phyloP scores from a whole-genome alignment of 805 yeast species.

The Candida ipomoeae region DNA sequence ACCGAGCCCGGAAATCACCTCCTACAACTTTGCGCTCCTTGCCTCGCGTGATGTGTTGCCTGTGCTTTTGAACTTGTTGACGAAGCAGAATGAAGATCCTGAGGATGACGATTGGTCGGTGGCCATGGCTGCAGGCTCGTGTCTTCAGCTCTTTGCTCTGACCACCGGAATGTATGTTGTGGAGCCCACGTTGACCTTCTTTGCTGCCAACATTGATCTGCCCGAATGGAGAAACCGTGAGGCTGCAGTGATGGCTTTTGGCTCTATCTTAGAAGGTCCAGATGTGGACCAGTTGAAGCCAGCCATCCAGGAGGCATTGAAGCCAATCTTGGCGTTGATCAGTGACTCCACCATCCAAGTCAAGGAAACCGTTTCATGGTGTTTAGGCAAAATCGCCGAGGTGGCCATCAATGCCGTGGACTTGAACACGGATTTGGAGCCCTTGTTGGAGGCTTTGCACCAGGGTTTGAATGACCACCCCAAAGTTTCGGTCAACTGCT shows the following conservation, averaged over 20 bases:
- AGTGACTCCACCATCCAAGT: slow-evolving; percentile 77
- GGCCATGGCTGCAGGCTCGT: slow-evolving; percentile 98
- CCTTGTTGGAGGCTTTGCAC: slow-evolving; percentile 66
- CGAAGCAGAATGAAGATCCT: slow-evolving; percentile 87
- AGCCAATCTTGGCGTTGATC: slow-evolving; percentile 71
- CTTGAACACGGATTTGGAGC: slow-evolving; percentile 58
- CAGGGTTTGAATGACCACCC: slow-evolving; percentile 88
- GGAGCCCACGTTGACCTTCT: slow-evolving; percentile 79
- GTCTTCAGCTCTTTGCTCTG: slow-evolving; percentile 90
- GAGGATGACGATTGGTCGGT: slow-evolving; percentile 98
- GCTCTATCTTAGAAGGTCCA: slow-evolving; percentile 94
- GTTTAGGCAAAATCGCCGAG: slow-evolving; percentile 94
- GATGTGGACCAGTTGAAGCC: slow-evolving; percentile 62
- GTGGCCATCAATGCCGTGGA: slow-evolving; percentile 74
- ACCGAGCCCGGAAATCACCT: slow-evolving; percentile 40
- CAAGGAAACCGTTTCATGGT: slow-evolving; percentile 97
- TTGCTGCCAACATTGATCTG: slow-evolving; percentile 62
- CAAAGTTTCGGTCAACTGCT: slow-evolving; percentile 91
- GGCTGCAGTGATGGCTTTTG: slow-evolving; percentile 99
- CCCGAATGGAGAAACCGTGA: slow-evolving; percentile 80
- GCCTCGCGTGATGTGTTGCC: slow-evolving; percentile 88
- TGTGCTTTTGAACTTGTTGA: slow-evolving; percentile 70
- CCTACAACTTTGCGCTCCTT: slow-evolving; percentile 77
- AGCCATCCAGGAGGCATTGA: slow-evolving; percentile 77
- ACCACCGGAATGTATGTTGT: slow-evolving; percentile 83